A percentile compares a stretch with the other conserved stretches of the same genome.
phyloP scores from a whole-genome alignment of 2,329 filamentous ascomycete genomes.

The Verticillium longisporum region DNA sequence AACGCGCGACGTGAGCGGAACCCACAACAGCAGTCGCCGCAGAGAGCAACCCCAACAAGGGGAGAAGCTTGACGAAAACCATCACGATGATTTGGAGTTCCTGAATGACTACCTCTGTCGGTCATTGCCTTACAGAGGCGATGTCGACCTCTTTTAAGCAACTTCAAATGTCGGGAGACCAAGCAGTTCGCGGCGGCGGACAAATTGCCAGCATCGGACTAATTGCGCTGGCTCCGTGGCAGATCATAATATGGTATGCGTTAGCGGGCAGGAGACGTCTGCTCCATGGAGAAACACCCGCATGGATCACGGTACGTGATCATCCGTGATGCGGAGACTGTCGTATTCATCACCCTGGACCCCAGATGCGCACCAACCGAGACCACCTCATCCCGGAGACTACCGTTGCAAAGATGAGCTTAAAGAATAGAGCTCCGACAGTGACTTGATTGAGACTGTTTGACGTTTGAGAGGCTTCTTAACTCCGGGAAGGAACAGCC shows the following conservation, averaged over 20 bases:
- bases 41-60: background rate
- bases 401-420: background rate
- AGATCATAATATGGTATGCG: background rate
- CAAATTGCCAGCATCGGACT: background rate
- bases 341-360: background rate
- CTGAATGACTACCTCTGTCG: background rate
- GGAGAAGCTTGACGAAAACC: background rate
- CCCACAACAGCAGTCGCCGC: background rate
- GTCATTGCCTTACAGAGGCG: background rate
- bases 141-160: background rate
- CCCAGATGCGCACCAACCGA: background rate
- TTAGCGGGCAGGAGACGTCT: background rate
- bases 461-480: too few species aligned
- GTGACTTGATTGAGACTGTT: too few species aligned
- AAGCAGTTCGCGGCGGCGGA: background rate
- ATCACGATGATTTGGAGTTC: background rate
- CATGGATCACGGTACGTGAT: background rate
- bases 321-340: background rate
- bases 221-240: background rate
- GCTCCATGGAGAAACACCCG: background rate
- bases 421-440: too few species aligned
- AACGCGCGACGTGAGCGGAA: background rate
- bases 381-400: background rate
- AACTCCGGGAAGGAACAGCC: too few species aligned
- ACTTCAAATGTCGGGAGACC: background rate